Base-by-base conservation (phyloP, 768 basidiomycete species). In the Naganishia vaughanmartiniae region DNA sequence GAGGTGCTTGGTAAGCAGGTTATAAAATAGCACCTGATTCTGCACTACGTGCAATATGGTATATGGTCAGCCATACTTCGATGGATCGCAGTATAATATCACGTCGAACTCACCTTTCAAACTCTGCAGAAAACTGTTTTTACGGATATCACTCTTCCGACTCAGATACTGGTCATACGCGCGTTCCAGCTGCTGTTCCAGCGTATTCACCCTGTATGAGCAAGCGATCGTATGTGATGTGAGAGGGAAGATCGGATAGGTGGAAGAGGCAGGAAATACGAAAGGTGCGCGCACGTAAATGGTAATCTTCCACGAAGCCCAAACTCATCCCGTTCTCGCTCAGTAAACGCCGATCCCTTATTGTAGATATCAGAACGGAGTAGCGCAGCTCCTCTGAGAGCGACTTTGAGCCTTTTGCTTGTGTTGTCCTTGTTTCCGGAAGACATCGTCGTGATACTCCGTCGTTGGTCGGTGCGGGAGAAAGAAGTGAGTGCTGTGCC, bases 171-270 rank as follows among this genome's bases (percentile, higher is more conserved):
- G 91, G 34, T 84, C 84, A 72, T 90, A 91, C 0, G 91, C 91
- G 26, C 91, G 84, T 36, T 84, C 81, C 75, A 88, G 88, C 78
- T 94, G 92, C 72, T 91, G 85, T 10, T 91, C 89, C 10, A 93
- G 85, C 1, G 86, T 85, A 77, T 88, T 87, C 34, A 87, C 83
- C 34, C 84, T 83, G 70, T 9, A 46, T 6, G 21, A 9, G 45
- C 4, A 21, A 9, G 45, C n/a, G 15, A 21, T 46, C 7, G 45
- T 4, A 46, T 74, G 83, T 9, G 78, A 81, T 24, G n/a, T 28
- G 36, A 89, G 82, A 24, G 33, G 57, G 24, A 28, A 69, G 10
- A 19, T 10, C 39, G 21, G 19, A 30, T 45, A 53, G 42, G 45
- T 17, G 45, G 15, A 17, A 26, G 31, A 24, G 26, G 34, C 11